phyloP scores from a whole-genome alignment of 2,329 filamentous ascomycete genomes.

The Clonostachys sp. region DNA sequence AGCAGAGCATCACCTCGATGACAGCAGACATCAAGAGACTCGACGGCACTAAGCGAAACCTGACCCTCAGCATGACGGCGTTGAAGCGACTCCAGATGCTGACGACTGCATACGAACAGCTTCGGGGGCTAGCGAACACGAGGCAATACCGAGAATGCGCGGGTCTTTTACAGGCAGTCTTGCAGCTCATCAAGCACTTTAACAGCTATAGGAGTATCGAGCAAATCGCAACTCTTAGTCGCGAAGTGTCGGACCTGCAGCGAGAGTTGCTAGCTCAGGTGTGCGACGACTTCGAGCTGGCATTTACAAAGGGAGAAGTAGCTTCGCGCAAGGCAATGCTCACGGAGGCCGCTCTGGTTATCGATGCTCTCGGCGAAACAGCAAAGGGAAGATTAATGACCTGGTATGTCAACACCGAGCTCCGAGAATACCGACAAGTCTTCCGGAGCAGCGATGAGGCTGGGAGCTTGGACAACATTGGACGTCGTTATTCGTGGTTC shows the following conservation, averaged over 20 bases:
- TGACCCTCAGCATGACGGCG: constrained; percentile 96
- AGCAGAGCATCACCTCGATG: constrained; percentile 96
- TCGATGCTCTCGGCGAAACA: constrained; percentile 89
- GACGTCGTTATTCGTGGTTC: constrained; percentile 93
- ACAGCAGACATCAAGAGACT: constrained; percentile 97
- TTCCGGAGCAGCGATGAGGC: constrained; percentile 97
- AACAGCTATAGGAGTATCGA: constrained; percentile 97
- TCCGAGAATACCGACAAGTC: constrained; percentile 91
- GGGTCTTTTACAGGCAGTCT: constrained; percentile 85
- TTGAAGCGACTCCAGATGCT: constrained; percentile 97
- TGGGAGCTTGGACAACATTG: constrained; percentile 93
- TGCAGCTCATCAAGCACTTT: constrained; percentile 98
- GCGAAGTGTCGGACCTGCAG: constrained; percentile 91
- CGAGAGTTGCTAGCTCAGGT: constrained; percentile 91
- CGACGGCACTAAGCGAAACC: constrained; percentile 92
- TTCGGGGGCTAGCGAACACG: constrained; percentile 75
- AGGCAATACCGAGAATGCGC: constrained; percentile 94
- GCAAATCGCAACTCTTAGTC: constrained; percentile 89
- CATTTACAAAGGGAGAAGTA: constrained; percentile 86
- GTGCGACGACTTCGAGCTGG: constrained; percentile 97
- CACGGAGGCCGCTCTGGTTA: constrained; percentile 84
- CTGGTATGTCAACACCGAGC: constrained; percentile 97
- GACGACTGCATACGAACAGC: constrained; percentile 97
- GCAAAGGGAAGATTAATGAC: constrained; percentile 78
- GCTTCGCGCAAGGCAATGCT: constrained; percentile 64